A percentile compares a stretch with the other conserved stretches of the same genome.
Conservation (phyloP, 225 moss, liverwort and hornwort genomes). For the Ulota crispa region DNA sequence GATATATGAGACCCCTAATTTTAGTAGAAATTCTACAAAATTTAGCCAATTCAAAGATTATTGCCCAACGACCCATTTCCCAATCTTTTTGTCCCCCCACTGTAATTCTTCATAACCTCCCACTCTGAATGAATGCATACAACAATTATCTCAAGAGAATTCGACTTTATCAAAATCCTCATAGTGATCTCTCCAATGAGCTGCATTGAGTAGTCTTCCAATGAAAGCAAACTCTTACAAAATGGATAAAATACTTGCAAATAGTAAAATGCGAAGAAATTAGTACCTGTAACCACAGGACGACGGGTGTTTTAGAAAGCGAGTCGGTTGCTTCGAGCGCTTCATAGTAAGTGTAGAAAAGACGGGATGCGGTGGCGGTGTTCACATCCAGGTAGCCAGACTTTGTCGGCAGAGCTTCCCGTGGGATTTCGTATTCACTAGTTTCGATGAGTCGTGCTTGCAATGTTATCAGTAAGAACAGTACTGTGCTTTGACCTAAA, state of each 20-base stretch:
- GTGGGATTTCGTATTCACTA: constrained; percentile 23
- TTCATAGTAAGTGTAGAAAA: constrained; percentile 58
- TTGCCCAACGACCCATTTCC: too few species aligned
- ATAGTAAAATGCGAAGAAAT: background rate
- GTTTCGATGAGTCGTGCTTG: background rate
- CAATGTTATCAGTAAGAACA: constrained; percentile 17
- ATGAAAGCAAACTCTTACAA: background rate
- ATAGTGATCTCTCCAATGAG: background rate
- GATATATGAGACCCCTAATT: too few species aligned
- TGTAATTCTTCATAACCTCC: background rate
- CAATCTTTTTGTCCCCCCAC: too few species aligned
- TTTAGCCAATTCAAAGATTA: too few species aligned
- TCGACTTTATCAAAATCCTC: background rate
- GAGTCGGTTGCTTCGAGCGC: constrained; percentile 32
- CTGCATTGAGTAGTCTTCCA: background rate
- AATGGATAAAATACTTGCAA: background rate
- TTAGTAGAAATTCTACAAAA: too few species aligned
- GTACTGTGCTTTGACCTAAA: background rate
- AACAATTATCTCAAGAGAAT: background rate
- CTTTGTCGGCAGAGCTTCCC: constrained; percentile 39
- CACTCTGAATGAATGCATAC: background rate
- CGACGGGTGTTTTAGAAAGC: constrained; percentile 40
- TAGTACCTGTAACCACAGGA: constrained; percentile 52
- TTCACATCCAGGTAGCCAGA: constrained; percentile 54
- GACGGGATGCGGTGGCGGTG: constrained; percentile 32